Percentiles rank a stretch among this genome's conserved stretches.
Evolutionary conservation across 2,329 filamentous ascomycete genomes (phyloP).

Genomic region (Hypoxylon sp.): DNA sequence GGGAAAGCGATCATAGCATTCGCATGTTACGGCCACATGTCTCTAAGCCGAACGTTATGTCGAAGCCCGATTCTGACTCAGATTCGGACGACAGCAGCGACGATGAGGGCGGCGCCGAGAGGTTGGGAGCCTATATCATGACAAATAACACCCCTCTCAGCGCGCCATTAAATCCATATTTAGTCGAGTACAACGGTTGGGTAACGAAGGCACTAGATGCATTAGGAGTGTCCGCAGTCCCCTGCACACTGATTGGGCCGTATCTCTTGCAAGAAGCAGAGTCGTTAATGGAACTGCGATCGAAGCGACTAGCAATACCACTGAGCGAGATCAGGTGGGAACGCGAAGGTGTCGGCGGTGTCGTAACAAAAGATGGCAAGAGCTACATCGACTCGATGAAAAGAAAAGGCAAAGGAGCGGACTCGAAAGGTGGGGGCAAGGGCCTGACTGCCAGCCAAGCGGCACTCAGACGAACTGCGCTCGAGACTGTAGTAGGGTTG

Average conservation of each 20-base stretch:
- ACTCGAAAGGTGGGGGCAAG: conserved; percentile 59
- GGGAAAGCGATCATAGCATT: conserved; percentile 89
- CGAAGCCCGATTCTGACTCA: conserved; percentile 48
- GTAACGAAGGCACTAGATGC: conserved; percentile 80
- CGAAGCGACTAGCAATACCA: conserved; percentile 86
- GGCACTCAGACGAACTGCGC: conserved; percentile 82
- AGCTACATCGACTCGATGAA: conserved; percentile 70
- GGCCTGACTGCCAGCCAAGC: conserved; percentile 77
- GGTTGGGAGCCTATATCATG: conserved; percentile 85
- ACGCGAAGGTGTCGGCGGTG: conserved; percentile 77
- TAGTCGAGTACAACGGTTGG: conserved; percentile 89
- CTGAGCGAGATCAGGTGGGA: conserved; percentile 91
- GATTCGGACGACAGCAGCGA: conserved; percentile 59
- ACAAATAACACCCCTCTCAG: conserved; percentile 87
- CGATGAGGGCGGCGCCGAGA: conserved; percentile 74
- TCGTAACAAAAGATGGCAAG: conserved; percentile 72
- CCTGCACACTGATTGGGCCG: conserved; percentile 84
- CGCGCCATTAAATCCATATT: conserved; percentile 83
- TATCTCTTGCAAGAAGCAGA: conserved; percentile 86
- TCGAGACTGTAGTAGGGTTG: conserved; percentile 84
- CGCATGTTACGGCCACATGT: conserved; percentile 87
- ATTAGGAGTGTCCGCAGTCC: conserved; percentile 78
- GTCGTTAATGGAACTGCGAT: conserved; percentile 76
- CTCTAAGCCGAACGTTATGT: conserved; percentile 55
- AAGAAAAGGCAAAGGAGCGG: conserved; percentile 62